Evolutionary conservation across 1,139 yeast species (phyloP), one percentile per base, ranked within the genome.

Genomic region (Suhomyces guaymorum): DNA sequence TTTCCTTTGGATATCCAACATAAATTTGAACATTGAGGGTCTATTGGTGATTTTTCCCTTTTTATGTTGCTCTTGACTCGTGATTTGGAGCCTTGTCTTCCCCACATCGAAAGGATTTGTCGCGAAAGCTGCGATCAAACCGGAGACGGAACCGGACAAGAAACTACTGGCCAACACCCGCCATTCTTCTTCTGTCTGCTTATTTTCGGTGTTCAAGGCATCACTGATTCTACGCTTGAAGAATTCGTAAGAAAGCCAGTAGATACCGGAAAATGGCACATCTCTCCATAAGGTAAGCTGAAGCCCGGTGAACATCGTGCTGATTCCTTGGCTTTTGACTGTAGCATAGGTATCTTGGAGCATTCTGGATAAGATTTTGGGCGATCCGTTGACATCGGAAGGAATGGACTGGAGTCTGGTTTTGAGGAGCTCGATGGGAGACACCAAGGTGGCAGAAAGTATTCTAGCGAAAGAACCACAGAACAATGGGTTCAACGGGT

Each of bases 51-150:
- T 47, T 46, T 36, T 39, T 44, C 52, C 35, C 35, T 45, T 30
- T 24, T 30, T 15, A 27, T 33, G 39, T n/a, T 37, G 34, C 51
- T 53, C 30, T 52, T 51, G 30, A 63, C 57, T 38, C 17, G 69
- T 56, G 40, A 89, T 87, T 59, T 92, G 99, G 42, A 88, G 67
- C 50, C 98, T 72, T 4, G 99, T 92, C 54, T 92, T 92, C 6
- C 97, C 98, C 7, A 94, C 98, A 57, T 92, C 99, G 54, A 92
- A 92, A 1, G 98, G 97, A 41, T 94, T 88, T 2, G 99, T 92
- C 33, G 75, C 65, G 6, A 90, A 51, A 0, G 97, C 96, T 0
- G 97, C 97, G 8, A 85, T 62, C 1, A 85, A 61, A 1, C 99
- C 99, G 6, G 95, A 80, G 1, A 84, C 48, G 0, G 94, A 83